Base-by-base conservation (phyloP, 2,329 filamentous ascomycete genomes). In the Coniochaeta sp. region DNA sequence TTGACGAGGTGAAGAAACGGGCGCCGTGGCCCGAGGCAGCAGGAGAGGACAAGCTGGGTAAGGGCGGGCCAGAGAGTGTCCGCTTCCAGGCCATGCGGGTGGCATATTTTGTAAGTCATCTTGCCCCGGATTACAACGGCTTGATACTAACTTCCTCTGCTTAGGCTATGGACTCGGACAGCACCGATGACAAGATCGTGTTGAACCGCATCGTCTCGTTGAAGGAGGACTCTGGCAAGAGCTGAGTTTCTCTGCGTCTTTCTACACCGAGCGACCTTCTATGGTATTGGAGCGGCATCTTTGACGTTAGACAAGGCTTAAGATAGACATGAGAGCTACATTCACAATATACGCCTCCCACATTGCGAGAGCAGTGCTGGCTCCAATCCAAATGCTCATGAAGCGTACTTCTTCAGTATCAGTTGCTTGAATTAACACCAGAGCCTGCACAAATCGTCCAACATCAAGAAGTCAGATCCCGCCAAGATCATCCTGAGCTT, bases 11-110 rank as follows among this genome's bases (percentile, higher is more conserved):
- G 33, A 83, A 79, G 66, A 75, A 77, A 50, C 78, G 87, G 31
- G 91, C 90, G 4, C 91, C 91, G 6, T 96, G 91, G 91, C 91
- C 91, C 1, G 88, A 89, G 72, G 85, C 88, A 52, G 88, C 85
- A 6, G 89, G 89, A 12, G 90, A 92, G 72, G 38, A 58, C 38
- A 83, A 85, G 65, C 77, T 81, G 61, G 83, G 81, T 12, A 83
- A 58, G 36, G 56, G 79, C 12, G 89, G 88, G 1, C 84, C 85
- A 26, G 90, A 91, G 75, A 89, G 82, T 59, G 88, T 97, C 7
- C 82, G 93, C 56, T 98, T 98, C 81, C 93, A 98, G 79, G 93
- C 87, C 2, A 87, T 96, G 81, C 83, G 93, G 28, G 89, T 93
- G 52, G 93, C 89, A 11, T 96, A 96, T 72, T 95, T 95, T 76